Evolutionary conservation across 331 rosid species (phyloP).

Genomic region (Acacia pycnantha): DNA sequence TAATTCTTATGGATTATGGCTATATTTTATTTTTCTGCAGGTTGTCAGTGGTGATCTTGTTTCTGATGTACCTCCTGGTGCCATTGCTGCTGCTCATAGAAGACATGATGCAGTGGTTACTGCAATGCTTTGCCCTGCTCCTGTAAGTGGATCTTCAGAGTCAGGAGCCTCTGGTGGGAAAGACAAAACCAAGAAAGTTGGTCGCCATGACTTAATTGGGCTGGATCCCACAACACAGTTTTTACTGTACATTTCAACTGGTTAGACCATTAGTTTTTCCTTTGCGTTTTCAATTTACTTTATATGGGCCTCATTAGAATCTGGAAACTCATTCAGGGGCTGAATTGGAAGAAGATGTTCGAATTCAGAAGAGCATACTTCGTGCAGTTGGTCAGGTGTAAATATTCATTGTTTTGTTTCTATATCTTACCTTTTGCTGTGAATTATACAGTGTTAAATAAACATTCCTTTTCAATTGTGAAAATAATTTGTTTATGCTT

Average conservation of each 20-base stretch:
- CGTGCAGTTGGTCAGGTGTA: slow-evolving; percentile 87
- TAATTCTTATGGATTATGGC: slow-evolving; percentile 7
- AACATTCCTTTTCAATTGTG: slow-evolving; percentile 11
- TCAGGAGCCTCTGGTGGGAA: slow-evolving; percentile 86
- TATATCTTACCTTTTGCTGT: slow-evolving; percentile 9
- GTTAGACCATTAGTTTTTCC: slow-evolving; percentile 41
- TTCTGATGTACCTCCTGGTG: slow-evolving; percentile 93
- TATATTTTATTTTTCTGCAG: slow-evolving; percentile 51
- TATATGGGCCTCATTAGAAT: slow-evolving; percentile 29
- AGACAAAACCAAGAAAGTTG: slow-evolving; percentile 87
- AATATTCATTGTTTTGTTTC: background rate
- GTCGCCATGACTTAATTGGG: slow-evolving; percentile 80
- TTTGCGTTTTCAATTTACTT: slow-evolving; percentile 6
- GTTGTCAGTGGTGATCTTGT: slow-evolving; percentile 97
- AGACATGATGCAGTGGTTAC: slow-evolving; percentile 92
- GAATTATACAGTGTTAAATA: background rate
- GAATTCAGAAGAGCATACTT: slow-evolving; percentile 82
- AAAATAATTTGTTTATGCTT: background rate
- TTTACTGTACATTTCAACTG: slow-evolving; percentile 83
- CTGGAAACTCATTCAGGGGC: slow-evolving; percentile 57
- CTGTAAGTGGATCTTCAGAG: slow-evolving; percentile 82
- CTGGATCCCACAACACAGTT: slow-evolving; percentile 88
- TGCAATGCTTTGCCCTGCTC: slow-evolving; percentile 90
- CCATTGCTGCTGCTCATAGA: slow-evolving; percentile 95
- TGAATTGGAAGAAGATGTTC: slow-evolving; percentile 84